A percentile compares a stretch with the other conserved stretches of the same genome.
Conservation (phyloP, 2,329 filamentous ascomycete species). For the Diaporthe citrichinensis region DNA sequence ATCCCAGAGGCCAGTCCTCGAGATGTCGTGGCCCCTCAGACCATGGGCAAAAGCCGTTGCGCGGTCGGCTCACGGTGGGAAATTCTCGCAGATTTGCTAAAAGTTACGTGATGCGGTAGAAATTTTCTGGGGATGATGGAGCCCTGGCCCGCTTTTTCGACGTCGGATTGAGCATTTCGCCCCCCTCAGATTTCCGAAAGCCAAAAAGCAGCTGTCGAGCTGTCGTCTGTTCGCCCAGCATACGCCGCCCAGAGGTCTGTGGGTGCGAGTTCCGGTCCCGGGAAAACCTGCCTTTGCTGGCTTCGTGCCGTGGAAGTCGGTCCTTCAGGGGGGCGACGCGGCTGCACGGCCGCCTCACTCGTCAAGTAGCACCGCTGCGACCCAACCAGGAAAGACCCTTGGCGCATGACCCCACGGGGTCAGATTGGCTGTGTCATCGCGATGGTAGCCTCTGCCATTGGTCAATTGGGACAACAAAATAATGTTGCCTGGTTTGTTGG, state of each 20-base stretch:
- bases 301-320: neutral
- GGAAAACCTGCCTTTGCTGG: conserved; percentile 23
- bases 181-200: conserved; percentile 27
- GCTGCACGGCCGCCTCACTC: conserved; percentile 14
- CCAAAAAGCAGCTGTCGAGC: conserved; percentile 22
- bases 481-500: neutral
- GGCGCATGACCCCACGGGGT: conserved; percentile 30
- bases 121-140: conserved; percentile 29
- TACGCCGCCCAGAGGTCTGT: conserved; percentile 9
- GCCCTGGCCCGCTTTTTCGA: conserved; percentile 25
- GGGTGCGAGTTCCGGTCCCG: conserved; percentile 10
- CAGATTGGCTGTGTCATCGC: neutral
- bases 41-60: conserved; percentile 15
- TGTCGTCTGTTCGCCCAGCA: conserved; percentile 22
- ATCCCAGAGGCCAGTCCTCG: conserved; percentile 3
- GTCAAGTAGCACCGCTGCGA: conserved; percentile 4
- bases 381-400: conserved; percentile 8
- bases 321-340: neutral
- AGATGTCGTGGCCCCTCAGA: conserved; percentile 5
- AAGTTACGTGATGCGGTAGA: conserved; percentile 26
- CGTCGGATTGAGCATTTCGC: conserved; percentile 23
- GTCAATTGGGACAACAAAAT: neutral
- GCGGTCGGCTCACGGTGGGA: conserved; percentile 27
- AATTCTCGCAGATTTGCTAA: conserved; percentile 35
- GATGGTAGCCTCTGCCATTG: conserved; percentile 13